Evolutionary conservation across 805 yeast species (phyloP), one percentile per base, ranked within the genome.

Genomic region (Ogataea chonburiensis): DNA sequence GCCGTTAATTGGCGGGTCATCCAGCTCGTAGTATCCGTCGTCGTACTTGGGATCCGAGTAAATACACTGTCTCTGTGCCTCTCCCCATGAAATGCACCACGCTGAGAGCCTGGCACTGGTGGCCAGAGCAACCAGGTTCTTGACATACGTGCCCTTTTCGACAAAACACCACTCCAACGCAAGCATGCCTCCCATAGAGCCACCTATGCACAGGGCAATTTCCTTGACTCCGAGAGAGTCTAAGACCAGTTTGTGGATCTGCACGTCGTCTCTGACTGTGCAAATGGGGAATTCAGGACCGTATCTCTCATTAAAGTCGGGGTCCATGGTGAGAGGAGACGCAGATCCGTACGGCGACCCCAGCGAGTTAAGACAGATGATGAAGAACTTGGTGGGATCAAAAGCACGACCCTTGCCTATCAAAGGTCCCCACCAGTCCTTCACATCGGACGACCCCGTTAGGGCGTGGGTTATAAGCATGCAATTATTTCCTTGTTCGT

Each of bases 71-170:
- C 98, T 75, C 63, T 93, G 98, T 2, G 98, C 95, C 57, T 93
- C 98, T 37, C 95, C 91, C 98, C 98, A 93, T 4, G 96, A 86
- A 25, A 93, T 93, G 49, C 98, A 93, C 98, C 98, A 93, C 0
- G 98, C 98, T 2, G 95, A 83, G 28, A 89, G 95, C 54, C 94
- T 71, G 0, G 98, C 96, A 17, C 94, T 79, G 0, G 98, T 91
- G 1, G 98, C 98, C 36, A 91, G 64, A 0, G 96, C 91, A 10
- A 91, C 80, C 15, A 85, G 68, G 26, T 74, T 67, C 41, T 73
- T 72, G 21, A 93, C 95, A 55, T 76, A 93, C 1, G 67, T 58
- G 3, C 82, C 82, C 37, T 77, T 80, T 17, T 58, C 53, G 12
- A 55, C 61, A 56, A 75, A 86, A 3, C 88, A 77, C 74, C 86